A percentile compares a stretch with the other conserved stretches of the same genome.
Conservation (phyloP, 2,329 filamentous ascomycete species). For the Massarina eburnea region DNA sequence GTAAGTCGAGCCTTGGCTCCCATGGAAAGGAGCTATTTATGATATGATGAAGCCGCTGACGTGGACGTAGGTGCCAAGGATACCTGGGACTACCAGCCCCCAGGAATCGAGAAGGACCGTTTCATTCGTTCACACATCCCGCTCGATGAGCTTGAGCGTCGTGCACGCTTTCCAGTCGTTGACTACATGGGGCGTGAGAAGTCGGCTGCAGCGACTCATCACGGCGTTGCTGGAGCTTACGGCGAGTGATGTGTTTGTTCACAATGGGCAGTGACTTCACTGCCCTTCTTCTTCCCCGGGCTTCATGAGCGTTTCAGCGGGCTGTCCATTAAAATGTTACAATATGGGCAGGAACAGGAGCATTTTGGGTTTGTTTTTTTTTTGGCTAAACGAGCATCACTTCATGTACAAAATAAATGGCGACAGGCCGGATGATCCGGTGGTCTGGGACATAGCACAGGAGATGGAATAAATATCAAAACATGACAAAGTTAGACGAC, state of each 20-base stretch:
- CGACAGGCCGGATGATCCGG: no score
- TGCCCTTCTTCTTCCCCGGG: not conserved
- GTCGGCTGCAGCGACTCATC: slow-evolving; percentile 36
- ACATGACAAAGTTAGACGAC: no score
- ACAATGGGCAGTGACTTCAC: not conserved
- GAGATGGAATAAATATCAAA: not conserved
- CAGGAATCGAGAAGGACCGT: slow-evolving; percentile 68
- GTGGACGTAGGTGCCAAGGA: slow-evolving; percentile 46
- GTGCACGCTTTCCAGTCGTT: slow-evolving; percentile 68
- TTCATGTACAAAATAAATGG: no score
- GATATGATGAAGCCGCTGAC: slow-evolving; percentile 7
- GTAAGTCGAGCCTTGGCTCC: slow-evolving; percentile 43
- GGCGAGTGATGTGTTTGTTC: slow-evolving; percentile 28
- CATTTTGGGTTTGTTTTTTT: not conserved
- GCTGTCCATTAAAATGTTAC: not conserved
- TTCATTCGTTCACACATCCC: slow-evolving; percentile 80
- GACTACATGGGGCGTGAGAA: slow-evolving; percentile 46
- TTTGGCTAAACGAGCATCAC: no score
- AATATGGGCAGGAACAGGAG: not conserved
- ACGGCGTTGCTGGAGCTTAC: slow-evolving; percentile 38
- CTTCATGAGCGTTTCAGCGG: slow-evolving; percentile 8
- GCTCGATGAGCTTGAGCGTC: slow-evolving; percentile 76
- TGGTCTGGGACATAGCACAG: not conserved
- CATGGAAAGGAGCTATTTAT: not conserved
- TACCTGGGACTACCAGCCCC: slow-evolving; percentile 83